A percentile compares a stretch with the other conserved stretches of the same genome.
These are phyloP conservation scores for Fusarium transvaalense DNA, from an alignment of 2,329 filamentous ascomycete genomes.

Conservation along the genomic window DNA sequence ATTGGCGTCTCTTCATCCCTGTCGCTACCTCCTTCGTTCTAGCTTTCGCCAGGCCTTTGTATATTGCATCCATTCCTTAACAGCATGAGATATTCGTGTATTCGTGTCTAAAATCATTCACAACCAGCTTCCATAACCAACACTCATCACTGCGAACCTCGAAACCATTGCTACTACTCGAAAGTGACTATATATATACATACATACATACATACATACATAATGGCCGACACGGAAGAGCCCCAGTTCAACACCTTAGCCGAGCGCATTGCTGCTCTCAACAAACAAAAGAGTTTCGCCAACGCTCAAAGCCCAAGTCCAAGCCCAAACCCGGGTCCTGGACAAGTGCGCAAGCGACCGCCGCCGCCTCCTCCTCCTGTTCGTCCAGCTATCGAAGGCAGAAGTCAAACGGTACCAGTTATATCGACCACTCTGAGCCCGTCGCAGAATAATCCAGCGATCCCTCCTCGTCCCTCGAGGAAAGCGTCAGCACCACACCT, in stretches of 20 bases:
- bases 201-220: constrained; percentile 9
- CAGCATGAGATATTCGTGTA: neutral
- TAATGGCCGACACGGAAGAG: constrained; percentile 72
- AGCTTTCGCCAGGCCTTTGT: neutral
- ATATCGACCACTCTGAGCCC: constrained; percentile 49
- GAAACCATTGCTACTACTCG: neutral
- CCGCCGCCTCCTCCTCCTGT: constrained; percentile 57
- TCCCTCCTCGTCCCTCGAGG: constrained; percentile 42
- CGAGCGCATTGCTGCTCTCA: constrained; percentile 74
- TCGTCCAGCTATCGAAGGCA: constrained; percentile 55
- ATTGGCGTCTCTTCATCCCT: constrained; percentile 2
- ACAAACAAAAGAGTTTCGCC: constrained; percentile 71
- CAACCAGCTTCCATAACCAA: neutral
- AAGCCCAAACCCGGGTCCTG: constrained; percentile 47
- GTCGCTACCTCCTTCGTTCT: constrained; percentile 20
- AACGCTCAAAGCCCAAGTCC: constrained; percentile 51
- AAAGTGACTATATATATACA: neutral
- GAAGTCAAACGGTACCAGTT: constrained; percentile 55
- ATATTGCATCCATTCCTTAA: constrained; percentile 1
- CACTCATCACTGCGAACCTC: neutral
- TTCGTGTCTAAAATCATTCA: constrained; percentile 15
- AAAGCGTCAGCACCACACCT: constrained; percentile 26
- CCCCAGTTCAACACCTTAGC: constrained; percentile 71
- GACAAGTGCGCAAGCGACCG: constrained; percentile 58
- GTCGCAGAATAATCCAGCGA: constrained; percentile 28